Evolutionary conservation across 441 rosid species (phyloP), one percentile per base, ranked within the genome.

Genomic region (Euphorbia schlechtendalii): DNA sequence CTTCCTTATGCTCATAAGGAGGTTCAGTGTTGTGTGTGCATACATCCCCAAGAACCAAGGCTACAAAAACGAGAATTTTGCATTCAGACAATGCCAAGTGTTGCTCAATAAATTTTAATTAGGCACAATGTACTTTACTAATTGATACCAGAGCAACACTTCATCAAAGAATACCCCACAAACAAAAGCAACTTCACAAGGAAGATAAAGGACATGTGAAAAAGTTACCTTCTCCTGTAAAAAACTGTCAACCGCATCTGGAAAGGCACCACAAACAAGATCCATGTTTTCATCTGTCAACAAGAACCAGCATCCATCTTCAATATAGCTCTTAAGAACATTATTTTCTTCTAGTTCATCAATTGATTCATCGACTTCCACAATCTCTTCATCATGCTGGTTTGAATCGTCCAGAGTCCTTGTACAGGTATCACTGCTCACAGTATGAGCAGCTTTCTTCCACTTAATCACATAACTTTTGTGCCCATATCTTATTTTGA

Each of bases 251-350:
- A 81, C 82, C 70, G 85, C 89, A 52, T 74, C 75, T 14, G 93
- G 95, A 76, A 90, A 93, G 64, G 97, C 93, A 61, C 80, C 69
- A 58, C 51, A 69, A 66, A 87, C 82, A 49, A 93, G 90, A 71
- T 80, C 85, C 67, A 82, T 76, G 77, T 65, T 76, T 76, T 93
- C 97, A 67, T 93, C 90, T 1, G 97, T 90, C 72, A 88, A 67
- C 70, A 93, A 55, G 71, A 80, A 83, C 69, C 80, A 76, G 63
- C 76, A 56, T 8, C 83, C 87, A 18, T 71, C 86, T 51, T 81
- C 84, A 70, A 80, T 70, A 66, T 74, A 78, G 74, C 86, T 75
- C 55, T 75, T 77, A 24, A 87, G 80, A n/a, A 71, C 80, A 55
- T 67, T 57, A 8, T 73, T 57, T 34, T 79, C 95, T 63, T 88